Evolutionary conservation across 306 rosid genomes (phyloP), one percentile per base, ranked within the genome.

Genomic region (Rosa rugosa): DNA sequence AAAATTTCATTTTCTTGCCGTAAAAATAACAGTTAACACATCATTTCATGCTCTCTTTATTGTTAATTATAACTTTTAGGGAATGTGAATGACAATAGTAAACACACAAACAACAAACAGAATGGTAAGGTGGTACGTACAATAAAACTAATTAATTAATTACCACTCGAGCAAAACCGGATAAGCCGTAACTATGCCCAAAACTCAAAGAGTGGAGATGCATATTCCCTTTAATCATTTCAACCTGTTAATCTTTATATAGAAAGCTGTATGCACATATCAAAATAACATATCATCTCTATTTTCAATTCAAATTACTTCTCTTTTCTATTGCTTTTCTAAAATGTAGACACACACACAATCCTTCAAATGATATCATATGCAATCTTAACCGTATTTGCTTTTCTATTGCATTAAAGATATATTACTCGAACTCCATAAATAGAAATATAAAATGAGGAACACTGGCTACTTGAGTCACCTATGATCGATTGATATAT

Each of bases 311-410:
- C 18, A 34, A 17, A 34, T 14, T 6, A 4, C 45, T 34, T 34
- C 22, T 64, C 11, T 64, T 64, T 64, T 64, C 45, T 64, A 64
- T 34, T 64, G 22, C 11, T 16, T 7, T 34, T 18, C 42, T 64
- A 16, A 36, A 34, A 64, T 22, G 4, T 4, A 60, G 36, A 10
- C 44, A 13, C 44, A 34, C n/a, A 31, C 42, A 27, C 67, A 34
- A 7, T 64, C 69, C 44, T 64, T 34, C 45, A 64, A 34, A 64
- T 64, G 69, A 64, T 64, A 64, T 34, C 69, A 64, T 64, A 25
- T 64, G 69, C 69, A 36, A 64, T 63, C 69, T 31, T 13, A 31
- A 13, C 42, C 3, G n/a, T 31, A 27, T 4, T 11, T 27, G 6
- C n/a, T n/a, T n/a, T n/a, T n/a, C n/a, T n/a, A n/a, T n/a, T 31